Base-by-base conservation (phyloP, 768 basidiomycete genomes). In the Leccinum arenicola region DNA sequence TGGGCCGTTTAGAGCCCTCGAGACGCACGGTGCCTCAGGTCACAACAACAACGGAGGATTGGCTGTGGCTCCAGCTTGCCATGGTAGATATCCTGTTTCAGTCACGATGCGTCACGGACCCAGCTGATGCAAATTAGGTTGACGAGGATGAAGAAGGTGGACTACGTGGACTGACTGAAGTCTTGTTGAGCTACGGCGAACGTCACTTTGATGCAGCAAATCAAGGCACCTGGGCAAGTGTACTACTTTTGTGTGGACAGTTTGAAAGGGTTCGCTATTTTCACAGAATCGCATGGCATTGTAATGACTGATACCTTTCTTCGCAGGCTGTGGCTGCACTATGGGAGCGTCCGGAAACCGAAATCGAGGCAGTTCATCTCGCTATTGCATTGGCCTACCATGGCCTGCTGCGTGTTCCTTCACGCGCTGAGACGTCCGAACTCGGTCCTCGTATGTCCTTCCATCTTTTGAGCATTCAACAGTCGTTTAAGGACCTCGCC, bases 1-100 rank as follows among this genome's bases (percentile, higher is more conserved):
- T 98, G 80, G 96, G 94, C 48, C 91, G 91, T 66, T 82, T 96
- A 54, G 97, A 99, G 65, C 85, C 93, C 2, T 74, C 83, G 5
- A 80, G 91, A 57, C 82, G 94, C 51, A 89, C 84, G 66, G 87
- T 95, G 3, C 82, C 86, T 6, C 84, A 87, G 43, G 93, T 98
- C 5, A 98, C 95, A 0, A 83, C 83, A 10, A 95, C 95, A 1
- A 95, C 93, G 2, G 97, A 98, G 71, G 97, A 99, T 73, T 99
- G 96, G 96, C 78, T 98, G 36, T 99, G 96, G 96, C 88, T 95
- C 78, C 95, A 99, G 75, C 81, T 98, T 14, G 82, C 88, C 1
- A 89, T 98, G 84, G 91, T 86, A 51, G 14, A 38, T 56, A 36
- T 47, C 25, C 6, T 17, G 0, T 15, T 40, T 57, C 29, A 43